A percentile compares a stretch with the other conserved stretches of the same genome.
phyloP scores from a whole-genome alignment of 1,284 basidiomycete species.

The Omphalotus olearius region DNA sequence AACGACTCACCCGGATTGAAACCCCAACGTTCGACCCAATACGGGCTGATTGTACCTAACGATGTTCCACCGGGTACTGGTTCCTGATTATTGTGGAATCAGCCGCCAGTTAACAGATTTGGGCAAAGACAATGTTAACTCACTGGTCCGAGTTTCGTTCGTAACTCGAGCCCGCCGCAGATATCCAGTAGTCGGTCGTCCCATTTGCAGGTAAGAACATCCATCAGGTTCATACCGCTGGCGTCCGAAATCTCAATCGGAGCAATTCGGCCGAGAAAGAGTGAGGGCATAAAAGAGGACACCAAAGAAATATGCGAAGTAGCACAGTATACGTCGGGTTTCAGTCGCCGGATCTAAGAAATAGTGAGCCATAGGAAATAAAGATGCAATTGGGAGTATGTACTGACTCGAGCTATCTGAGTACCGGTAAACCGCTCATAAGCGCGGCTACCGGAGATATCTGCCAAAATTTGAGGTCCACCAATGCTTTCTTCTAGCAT shows the following conservation, averaged over 20 bases:
- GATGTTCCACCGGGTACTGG: constrained; percentile 67
- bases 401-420: constrained; percentile 72
- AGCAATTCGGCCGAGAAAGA: constrained; percentile 66
- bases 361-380: constrained; percentile 1
- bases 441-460: constrained; percentile 78
- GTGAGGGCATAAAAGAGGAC: constrained; percentile 79
- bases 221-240: constrained; percentile 89
- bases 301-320: constrained; percentile 79
- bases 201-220: constrained; percentile 69
- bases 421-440: constrained; percentile 88
- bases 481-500: constrained; percentile 66
- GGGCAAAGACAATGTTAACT: not conserved
- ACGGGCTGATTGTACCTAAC: constrained; percentile 62
- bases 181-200: constrained; percentile 54
- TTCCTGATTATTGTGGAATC: constrained; percentile 32
- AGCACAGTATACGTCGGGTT: constrained; percentile 58
- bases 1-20: constrained; percentile 54
- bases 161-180: constrained; percentile 63
- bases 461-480: constrained; percentile 66
- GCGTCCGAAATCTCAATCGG: constrained; percentile 81
- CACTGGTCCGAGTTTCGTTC: constrained; percentile 67
- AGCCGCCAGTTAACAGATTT: not conserved
- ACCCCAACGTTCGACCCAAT: constrained; percentile 77
- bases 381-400: constrained; percentile 6
- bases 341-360: constrained; percentile 50